These are phyloP conservation scores for Xylariales sp. DNA, from an alignment of 2,329 filamentous ascomycete genomes.

Conservation along the genomic window DNA sequence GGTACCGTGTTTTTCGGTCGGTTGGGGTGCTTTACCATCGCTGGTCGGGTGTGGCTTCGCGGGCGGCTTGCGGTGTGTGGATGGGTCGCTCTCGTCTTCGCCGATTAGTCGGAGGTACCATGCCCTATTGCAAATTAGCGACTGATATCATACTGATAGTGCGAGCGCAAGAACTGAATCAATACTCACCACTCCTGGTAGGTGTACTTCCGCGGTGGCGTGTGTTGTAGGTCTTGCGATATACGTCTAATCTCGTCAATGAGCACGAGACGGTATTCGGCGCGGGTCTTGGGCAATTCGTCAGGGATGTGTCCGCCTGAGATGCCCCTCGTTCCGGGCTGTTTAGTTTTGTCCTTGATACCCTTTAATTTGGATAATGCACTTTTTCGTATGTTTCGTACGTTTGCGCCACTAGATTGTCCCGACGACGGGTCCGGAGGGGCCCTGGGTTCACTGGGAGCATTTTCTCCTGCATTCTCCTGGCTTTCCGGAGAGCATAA, in stretches of 20 bases:
- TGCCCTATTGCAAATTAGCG: constrained; percentile 64
- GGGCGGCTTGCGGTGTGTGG: constrained; percentile 59
- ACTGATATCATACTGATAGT: background rate
- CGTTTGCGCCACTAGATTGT: background rate
- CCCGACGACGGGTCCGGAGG: background rate
- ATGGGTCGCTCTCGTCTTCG: constrained; percentile 66
- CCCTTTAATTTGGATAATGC: background rate
- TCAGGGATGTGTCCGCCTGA: constrained; percentile 51
- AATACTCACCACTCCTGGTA: constrained; percentile 60
- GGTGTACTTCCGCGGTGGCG: constrained; percentile 72
- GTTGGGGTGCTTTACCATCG: background rate
- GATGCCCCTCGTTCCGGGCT: constrained; percentile 1
- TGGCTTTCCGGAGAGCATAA: constrained; percentile 42
- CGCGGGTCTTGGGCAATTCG: constrained; percentile 55
- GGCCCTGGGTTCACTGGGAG: background rate
- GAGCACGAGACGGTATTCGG: constrained; percentile 72
- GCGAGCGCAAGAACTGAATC: background rate
- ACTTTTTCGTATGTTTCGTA: background rate
- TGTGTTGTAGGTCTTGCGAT: constrained; percentile 69
- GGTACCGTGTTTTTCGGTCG: background rate
- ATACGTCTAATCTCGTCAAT: constrained; percentile 77
- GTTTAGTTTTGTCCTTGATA: background rate
- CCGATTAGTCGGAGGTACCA: constrained; percentile 84
- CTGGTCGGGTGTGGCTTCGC: constrained; percentile 28
- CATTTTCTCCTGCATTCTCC: background rate